Percentiles rank a stretch among this genome's conserved stretches.
phyloP scores from a whole-genome alignment of 352 stramenopile genomes.

The Globisporangium apiculatum region DNA sequence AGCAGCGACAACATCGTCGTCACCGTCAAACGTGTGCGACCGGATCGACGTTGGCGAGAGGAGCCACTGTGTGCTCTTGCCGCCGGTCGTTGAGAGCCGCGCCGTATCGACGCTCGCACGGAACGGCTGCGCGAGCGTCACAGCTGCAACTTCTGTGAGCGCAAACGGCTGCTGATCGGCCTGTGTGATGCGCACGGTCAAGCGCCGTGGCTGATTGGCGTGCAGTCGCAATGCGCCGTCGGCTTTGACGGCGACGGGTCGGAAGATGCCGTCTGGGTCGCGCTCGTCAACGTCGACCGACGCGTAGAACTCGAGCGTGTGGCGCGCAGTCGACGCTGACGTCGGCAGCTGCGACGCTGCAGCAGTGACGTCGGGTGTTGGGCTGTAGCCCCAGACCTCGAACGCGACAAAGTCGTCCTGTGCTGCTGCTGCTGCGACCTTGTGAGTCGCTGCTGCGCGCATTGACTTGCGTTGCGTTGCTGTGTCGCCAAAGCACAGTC shows the following conservation, averaged over 20 bases:
- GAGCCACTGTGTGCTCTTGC: slow-evolving; percentile 35
- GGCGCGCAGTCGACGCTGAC: background rate
- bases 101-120: slow-evolving; percentile 7
- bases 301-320: slow-evolving; percentile 50
- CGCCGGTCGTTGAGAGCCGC: slow-evolving; percentile 11
- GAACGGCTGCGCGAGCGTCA: slow-evolving; percentile 33
- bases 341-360: background rate
- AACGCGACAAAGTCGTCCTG: slow-evolving; percentile 36
- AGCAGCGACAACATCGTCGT: no score
- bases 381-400: slow-evolving; percentile 52
- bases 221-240: slow-evolving; percentile 63
- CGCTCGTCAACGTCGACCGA: slow-evolving; percentile 74
- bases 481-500: background rate
- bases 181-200: slow-evolving; percentile 61
- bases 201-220: slow-evolving; percentile 40
- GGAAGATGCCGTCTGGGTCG: slow-evolving; percentile 55
- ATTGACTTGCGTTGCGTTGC: background rate
- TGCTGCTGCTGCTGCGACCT: no score
- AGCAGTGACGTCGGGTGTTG: slow-evolving; percentile 7
- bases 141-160: slow-evolving; percentile 29
- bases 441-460: background rate
- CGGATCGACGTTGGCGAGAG: slow-evolving; percentile 21
- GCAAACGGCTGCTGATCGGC: slow-evolving; percentile 53
- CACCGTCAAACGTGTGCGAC: background rate
- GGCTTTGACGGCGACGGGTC: slow-evolving; percentile 54